These are phyloP conservation scores for Yamadazyma triangularis DNA, from an alignment of 1,139 yeast species.

Conservation along the genomic window DNA sequence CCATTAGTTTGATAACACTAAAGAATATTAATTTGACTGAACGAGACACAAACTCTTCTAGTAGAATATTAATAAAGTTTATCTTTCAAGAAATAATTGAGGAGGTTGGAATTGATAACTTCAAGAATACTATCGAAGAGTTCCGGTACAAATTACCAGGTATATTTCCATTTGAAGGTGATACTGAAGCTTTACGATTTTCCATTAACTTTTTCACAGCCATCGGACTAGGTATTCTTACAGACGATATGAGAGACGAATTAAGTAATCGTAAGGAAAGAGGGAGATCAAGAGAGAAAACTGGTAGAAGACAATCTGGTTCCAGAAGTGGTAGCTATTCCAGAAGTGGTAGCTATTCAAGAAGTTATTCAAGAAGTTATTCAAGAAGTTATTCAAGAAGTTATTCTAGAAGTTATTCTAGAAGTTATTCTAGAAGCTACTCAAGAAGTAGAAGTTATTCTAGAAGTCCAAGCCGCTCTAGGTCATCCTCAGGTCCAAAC, in stretches of 20 bases:
- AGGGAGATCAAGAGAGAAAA: slow-evolving; percentile 10
- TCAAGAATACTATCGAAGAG: slow-evolving; percentile 46
- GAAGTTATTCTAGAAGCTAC: slow-evolving; percentile 12
- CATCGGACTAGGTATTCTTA: slow-evolving; percentile 78
- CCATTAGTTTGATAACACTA: slow-evolving; percentile 51
- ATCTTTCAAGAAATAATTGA: slow-evolving; percentile 76
- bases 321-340: slow-evolving; percentile 14
- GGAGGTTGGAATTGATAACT: slow-evolving; percentile 60
- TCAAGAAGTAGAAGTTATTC: slow-evolving; percentile 12
- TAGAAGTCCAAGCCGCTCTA: slow-evolving; percentile 4
- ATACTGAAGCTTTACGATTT: slow-evolving; percentile 64
- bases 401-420: slow-evolving; percentile 1
- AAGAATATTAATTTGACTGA: slow-evolving; percentile 61
- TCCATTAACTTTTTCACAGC: slow-evolving; percentile 92
- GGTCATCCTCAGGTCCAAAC: slow-evolving; percentile 8
- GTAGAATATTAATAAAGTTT: slow-evolving; percentile 78
- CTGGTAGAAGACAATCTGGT: slow-evolving; percentile 1
- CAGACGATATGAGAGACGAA: slow-evolving; percentile 73
- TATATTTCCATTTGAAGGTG: slow-evolving; percentile 42
- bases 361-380: slow-evolving; percentile 12
- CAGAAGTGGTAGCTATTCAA: slow-evolving; percentile 10
- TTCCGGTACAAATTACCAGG: slow-evolving; percentile 47
- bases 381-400: slow-evolving; percentile 8
- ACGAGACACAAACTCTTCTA: slow-evolving; percentile 69
- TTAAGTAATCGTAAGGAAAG: slow-evolving; percentile 24